Percentiles rank a stretch among this genome's conserved stretches.
These are phyloP conservation scores for Chrysanthemum lavandulifolium DNA, from an alignment of 129 eudicot genomes.

Conservation along the genomic window DNA sequence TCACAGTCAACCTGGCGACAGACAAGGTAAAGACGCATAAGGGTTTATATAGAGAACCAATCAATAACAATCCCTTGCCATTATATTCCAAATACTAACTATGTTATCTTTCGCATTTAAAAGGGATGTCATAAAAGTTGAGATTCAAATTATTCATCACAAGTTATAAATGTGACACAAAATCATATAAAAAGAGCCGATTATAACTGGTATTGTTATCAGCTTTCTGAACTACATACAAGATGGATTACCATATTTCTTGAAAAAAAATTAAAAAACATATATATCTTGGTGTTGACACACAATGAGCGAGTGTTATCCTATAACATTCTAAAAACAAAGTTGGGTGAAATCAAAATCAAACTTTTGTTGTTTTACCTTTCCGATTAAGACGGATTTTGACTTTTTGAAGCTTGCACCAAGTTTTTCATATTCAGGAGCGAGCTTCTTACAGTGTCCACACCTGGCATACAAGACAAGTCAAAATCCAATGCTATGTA, in stretches of 20 bases:
- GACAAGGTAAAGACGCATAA: constrained; percentile 5
- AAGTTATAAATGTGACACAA: background rate
- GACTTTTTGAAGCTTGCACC: constrained; percentile 91
- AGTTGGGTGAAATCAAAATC: constrained; percentile 7
- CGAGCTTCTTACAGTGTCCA: constrained; percentile 98
- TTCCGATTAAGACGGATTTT: constrained; percentile 85
- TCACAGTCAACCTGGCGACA: constrained; percentile 88
- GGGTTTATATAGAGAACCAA: constrained; percentile 11
- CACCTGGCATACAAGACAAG: constrained; percentile 57
- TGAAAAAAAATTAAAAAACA: background rate
- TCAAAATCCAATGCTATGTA: constrained; percentile 9
- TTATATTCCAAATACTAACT: background rate
- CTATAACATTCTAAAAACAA: background rate
- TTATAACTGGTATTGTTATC: background rate
- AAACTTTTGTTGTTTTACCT: constrained; percentile 44
- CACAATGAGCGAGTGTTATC: too few species aligned
- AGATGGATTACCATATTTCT: background rate
- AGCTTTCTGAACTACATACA: constrained; percentile 1
- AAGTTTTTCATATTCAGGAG: constrained; percentile 94
- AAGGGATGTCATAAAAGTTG: background rate
- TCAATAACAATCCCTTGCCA: background rate
- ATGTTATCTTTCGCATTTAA: background rate
- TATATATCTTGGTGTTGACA: background rate
- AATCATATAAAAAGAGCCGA: background rate
- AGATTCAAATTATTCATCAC: background rate